Base-by-base conservation (phyloP, 176 grass and related monocot species). In the Triticum monococcum region DNA sequence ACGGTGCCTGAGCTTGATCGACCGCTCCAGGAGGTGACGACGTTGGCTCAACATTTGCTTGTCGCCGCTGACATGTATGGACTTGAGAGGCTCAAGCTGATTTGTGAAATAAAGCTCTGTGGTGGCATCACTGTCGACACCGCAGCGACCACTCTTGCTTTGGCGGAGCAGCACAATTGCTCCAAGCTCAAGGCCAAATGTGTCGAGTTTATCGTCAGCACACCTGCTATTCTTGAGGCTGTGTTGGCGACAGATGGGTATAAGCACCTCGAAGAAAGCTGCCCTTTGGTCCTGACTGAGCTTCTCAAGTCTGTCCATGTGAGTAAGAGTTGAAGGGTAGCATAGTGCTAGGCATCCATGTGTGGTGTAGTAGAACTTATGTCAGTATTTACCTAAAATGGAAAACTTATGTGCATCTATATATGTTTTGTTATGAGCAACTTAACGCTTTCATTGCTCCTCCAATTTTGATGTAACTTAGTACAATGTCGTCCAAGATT, bases 141-240 rank as follows among this genome's bases (percentile, higher is more conserved):
- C 4, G 78, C 84, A 23, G 80, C 85, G 35, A 87, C 87, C 1
- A 86, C 78, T 12, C 48, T 93, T 52, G 84, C 84, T 31, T 65
- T 92, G 48, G 91, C 88, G 11, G 87, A 87, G 67, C 74, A 77
- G 23, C 91, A 93, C 75, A 45, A 50, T 26, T 87, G 91, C 50
- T 38, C 20, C 5, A 24, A 85, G 41, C 91, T 92, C 18, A 92
- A 89, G 72, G 68, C 77, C 6, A 81, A 45, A 60, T 92, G 87
- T 25, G 81, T 90, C 8, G 71, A 90, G 18, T 93, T 93, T 20
- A 65, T 90, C 23, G 75, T 81, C 24, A 43, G 5, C 22, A 46
- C 18, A 16, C 36, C 75, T 24, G 79, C 72, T 9, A 71, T 36
- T 83, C 62, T 85, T 73, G 80, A 61, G 9, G 32, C 48, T 8